Base-by-base conservation (phyloP, 225 moss, liverwort and hornwort species). In the Physcomitrium patens region DNA sequence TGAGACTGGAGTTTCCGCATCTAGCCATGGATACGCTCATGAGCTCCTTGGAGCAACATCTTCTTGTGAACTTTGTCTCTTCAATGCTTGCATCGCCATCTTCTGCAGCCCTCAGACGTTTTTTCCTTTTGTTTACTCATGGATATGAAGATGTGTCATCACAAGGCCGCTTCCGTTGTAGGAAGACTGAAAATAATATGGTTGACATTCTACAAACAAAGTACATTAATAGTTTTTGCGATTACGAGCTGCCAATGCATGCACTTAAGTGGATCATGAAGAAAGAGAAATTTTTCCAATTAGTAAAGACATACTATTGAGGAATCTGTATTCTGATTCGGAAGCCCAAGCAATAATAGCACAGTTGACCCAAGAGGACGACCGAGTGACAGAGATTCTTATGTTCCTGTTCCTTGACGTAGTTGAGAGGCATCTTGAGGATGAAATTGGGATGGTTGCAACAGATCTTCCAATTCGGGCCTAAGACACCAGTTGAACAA, bases 1-100 rank as follows among this genome's bases (percentile, higher is more conserved):
- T 77, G 88, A 83, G 72, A 66, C 74, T 81, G 52, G 48, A 55
- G 60, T 52, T 65, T 14, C 73, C 31, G 59, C 53, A 42, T 59
- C 11, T 8, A 37, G 31, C 31, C 31, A 73, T 14, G 73, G 67
- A 58, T 63, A 82, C 81, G 66, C 79, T 91, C 46, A 66, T 88
- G 61, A 90, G 83, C 62, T 85, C 91, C 51, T 70, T 93, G 58
- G 93, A 95, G 71, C 93, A 95, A 70, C 90, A 93, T 86, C 88
- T 95, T 56, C 84, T 93, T 63, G 83, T 84, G 69, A 95, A 95
- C 70, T 24, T 77, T 19, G 85, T 75, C n/a, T 83, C 82, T 24
- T 83, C 89, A 70, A 74, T 95, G 31, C 76, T 76, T 5, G 77
- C 72, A 19, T 68, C 73, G 64, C 56, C 78, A 68, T 37, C 71